Conservation (phyloP, 208 protist genomes). For the Crithidia acanthocephali region DNA sequence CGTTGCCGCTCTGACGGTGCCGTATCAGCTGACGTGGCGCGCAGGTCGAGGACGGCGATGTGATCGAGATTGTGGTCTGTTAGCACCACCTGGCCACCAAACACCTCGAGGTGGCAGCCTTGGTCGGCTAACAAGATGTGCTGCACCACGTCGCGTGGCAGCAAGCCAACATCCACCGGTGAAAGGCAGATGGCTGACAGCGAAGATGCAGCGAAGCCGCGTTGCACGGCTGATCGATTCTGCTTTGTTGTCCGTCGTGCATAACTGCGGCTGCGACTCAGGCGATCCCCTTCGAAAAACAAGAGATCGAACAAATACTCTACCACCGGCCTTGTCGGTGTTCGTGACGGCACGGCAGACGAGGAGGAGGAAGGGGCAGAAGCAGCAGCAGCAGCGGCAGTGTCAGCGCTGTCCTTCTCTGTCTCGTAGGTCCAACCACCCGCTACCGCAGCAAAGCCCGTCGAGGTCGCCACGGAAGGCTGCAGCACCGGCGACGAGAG, state of each 20-base stretch:
- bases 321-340: not conserved
- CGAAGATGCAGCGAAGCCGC: not conserved
- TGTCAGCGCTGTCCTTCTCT: not conserved
- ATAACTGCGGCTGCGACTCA: not conserved
- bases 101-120: slow-evolving; percentile 30
- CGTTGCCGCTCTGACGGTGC: not conserved
- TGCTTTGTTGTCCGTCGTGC: too few relatives aligned
- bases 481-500: slow-evolving; percentile 31
- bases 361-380: not conserved
- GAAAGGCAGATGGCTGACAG: slow-evolving; percentile 8
- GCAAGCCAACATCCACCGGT: slow-evolving; percentile 3
- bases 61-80: slow-evolving; percentile 24
- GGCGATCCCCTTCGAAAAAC: slow-evolving; percentile 20
- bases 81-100: slow-evolving; percentile 33
- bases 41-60: slow-evolving; percentile 27
- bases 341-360: not conserved
- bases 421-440: slow-evolving; percentile 30
- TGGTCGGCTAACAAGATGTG: slow-evolving; percentile 20
- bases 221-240: too few relatives aligned
- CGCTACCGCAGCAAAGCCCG: slow-evolving; percentile 33
- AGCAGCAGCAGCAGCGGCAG: not conserved
- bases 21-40: not conserved
- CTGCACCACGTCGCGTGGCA: slow-evolving; percentile 15
- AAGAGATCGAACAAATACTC: slow-evolving; percentile 32
- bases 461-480: slow-evolving; percentile 38